A percentile compares a stretch with the other conserved stretches of the same genome.
Conservation (phyloP, 2,329 filamentous ascomycete genomes). For the Pyrenophora teres region DNA sequence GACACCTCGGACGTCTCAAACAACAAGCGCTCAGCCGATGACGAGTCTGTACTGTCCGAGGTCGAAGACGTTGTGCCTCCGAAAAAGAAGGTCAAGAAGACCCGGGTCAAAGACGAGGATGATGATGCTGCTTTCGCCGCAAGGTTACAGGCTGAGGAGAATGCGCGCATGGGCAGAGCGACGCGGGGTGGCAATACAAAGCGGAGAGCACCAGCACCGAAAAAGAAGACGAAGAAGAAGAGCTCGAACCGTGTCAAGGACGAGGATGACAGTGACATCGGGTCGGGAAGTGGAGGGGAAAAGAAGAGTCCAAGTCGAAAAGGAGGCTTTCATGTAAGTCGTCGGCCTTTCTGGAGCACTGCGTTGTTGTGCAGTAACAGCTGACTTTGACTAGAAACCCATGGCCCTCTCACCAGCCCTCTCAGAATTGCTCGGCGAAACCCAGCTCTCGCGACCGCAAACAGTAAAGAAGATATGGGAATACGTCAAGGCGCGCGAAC, state of each 20-base stretch:
- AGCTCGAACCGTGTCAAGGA: slow-evolving; percentile 71
- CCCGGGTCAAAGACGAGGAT: slow-evolving; percentile 70
- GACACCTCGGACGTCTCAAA: slow-evolving; percentile 34
- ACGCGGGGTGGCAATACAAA: slow-evolving; percentile 74
- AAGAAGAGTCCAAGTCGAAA: slow-evolving; percentile 75
- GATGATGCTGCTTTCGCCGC: slow-evolving; percentile 87
- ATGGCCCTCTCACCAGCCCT: slow-evolving; percentile 75
- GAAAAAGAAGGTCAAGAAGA: slow-evolving; percentile 66
- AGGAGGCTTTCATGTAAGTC: slow-evolving; percentile 81
- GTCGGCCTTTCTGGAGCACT: slow-evolving; percentile 29
- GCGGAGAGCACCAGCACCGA: slow-evolving; percentile 61
- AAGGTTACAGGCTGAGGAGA: slow-evolving; percentile 89
- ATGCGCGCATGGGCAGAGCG: slow-evolving; percentile 66
- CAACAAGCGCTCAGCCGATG: slow-evolving; percentile 51
- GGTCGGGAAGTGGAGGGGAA: slow-evolving; percentile 63
- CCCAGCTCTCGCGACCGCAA: slow-evolving; percentile 88
- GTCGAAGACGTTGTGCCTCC: slow-evolving; percentile 48
- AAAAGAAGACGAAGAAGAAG: slow-evolving; percentile 73
- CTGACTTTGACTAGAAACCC: slow-evolving; percentile 62
- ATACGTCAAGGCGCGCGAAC: slow-evolving; percentile 84
- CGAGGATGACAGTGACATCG: slow-evolving; percentile 79
- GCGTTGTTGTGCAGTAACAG: slow-evolving; percentile 17
- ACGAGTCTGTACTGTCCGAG: slow-evolving; percentile 50
- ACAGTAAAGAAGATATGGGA: slow-evolving; percentile 97
- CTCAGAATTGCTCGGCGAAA: slow-evolving; percentile 70